Conservation (phyloP, 1,284 basidiomycete genomes). For the Ustilago crameri region DNA sequence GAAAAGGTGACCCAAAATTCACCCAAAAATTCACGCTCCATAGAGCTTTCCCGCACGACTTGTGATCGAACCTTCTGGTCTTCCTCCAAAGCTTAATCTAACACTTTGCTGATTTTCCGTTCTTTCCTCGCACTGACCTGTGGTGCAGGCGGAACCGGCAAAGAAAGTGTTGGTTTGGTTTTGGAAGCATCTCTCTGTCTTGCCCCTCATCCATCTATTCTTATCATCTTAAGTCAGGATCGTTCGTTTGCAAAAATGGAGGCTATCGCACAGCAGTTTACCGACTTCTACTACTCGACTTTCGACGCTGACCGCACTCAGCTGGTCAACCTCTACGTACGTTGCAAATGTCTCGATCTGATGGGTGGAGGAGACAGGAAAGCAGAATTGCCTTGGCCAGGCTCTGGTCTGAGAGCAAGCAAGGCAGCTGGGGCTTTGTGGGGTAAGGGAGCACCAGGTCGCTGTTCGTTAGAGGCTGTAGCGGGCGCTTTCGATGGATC, state of each 20-base stretch:
- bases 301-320: conserved; percentile 76
- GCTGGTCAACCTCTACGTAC: conserved; percentile 80
- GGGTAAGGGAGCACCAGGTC: too few relatives aligned
- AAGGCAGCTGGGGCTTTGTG: too few relatives aligned
- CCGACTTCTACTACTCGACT: conserved; percentile 69
- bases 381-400: too few relatives aligned
- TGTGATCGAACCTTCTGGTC: too few relatives aligned
- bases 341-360: conserved; percentile 8
- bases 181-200: background rate
- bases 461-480: too few relatives aligned
- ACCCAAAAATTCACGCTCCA: too few relatives aligned
- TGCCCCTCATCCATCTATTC: background rate
- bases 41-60: too few relatives aligned
- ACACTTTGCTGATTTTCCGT: background rate
- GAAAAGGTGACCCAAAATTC: too few relatives aligned
- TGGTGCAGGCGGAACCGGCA: background rate
- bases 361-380: background rate
- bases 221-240: background rate
- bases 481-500: too few relatives aligned
- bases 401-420: too few relatives aligned
- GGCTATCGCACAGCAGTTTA: conserved; percentile 65
- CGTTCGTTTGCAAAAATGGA: conserved; percentile 54
- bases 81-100: too few relatives aligned
- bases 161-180: conserved; percentile 12
- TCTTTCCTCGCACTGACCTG: conserved; percentile 5